These are phyloP conservation scores for Xerophyta viscosa DNA, from an alignment of 106 monocot species.

Conservation along the genomic window DNA sequence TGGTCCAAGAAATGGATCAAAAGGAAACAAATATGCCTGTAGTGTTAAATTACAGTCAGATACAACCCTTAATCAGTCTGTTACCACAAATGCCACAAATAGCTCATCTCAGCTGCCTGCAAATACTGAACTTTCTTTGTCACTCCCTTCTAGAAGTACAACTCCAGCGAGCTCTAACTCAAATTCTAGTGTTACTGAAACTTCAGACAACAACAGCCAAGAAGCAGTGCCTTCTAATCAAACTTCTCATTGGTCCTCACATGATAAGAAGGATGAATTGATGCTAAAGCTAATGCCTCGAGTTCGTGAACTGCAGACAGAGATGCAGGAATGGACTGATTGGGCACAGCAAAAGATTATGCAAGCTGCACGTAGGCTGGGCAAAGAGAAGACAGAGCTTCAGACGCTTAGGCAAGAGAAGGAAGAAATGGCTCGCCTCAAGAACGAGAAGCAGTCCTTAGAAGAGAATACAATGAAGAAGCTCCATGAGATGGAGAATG, in stretches of 20 bases:
- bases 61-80: conserved; percentile 16
- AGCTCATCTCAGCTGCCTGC: conserved; percentile 15
- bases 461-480: conserved; percentile 76
- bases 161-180: conserved; percentile 1
- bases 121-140: conserved; percentile 67
- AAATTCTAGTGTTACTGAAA: background rate
- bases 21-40: conserved; percentile 33
- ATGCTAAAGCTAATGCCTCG: conserved; percentile 40
- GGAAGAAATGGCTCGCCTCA: conserved; percentile 64
- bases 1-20: conserved; percentile 39
- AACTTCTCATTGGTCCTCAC: conserved; percentile 28
- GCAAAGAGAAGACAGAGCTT: conserved; percentile 67
- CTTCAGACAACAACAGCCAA: conserved; percentile 4
- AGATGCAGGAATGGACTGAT: conserved; percentile 67
- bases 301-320: conserved; percentile 46
- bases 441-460: conserved; percentile 61
- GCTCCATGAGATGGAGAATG: conserved; percentile 72
- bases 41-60: conserved; percentile 11
- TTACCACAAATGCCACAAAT: conserved; percentile 12
- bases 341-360: conserved; percentile 90
- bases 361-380: conserved; percentile 65
- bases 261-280: conserved; percentile 61
- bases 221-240: conserved; percentile 17
- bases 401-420: conserved; percentile 62
- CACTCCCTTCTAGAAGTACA: conserved; percentile 35